Evolutionary conservation across 148 eudicot genomes (phyloP).

Genomic region (Polygonum maritimum): DNA sequence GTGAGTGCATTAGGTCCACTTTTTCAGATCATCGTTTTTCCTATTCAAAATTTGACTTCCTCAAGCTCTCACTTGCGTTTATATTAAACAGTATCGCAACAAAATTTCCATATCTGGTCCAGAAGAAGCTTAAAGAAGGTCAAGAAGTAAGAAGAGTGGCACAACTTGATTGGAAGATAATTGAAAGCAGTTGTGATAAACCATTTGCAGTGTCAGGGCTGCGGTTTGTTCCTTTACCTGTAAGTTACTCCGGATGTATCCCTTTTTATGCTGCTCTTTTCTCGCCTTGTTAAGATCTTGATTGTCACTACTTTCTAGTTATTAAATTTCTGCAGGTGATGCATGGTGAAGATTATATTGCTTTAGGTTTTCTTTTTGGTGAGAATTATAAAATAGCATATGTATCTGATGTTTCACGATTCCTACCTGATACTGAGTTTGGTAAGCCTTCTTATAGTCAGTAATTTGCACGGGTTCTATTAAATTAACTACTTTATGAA

Average conservation of each 20-base stretch:
- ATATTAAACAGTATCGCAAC: constrained; percentile 43
- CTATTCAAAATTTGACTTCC: not conserved
- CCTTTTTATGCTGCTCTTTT: not conserved
- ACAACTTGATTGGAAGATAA: constrained; percentile 59
- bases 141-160: constrained; percentile 88
- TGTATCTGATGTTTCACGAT: constrained; percentile 83
- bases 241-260: constrained; percentile 32
- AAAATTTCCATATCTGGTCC: constrained; percentile 82
- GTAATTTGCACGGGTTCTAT: not conserved
- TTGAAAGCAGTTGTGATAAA: constrained; percentile 45
- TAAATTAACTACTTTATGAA: not conserved
- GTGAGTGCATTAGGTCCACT: not conserved
- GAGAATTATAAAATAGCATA: constrained; percentile 66
- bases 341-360: constrained; percentile 97
- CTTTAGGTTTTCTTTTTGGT: constrained; percentile 83
- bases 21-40: not conserved
- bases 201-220: constrained; percentile 61
- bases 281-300: not conserved
- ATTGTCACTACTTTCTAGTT: not conserved
- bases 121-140: constrained; percentile 66
- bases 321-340: constrained; percentile 46
- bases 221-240: constrained; percentile 60
- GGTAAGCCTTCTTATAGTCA: constrained; percentile 34
- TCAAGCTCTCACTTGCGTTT: not conserved
- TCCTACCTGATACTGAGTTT: constrained; percentile 54